Evolutionary conservation across 140 eudicot genomes (phyloP).

Genomic region (Senecio squalidus): DNA sequence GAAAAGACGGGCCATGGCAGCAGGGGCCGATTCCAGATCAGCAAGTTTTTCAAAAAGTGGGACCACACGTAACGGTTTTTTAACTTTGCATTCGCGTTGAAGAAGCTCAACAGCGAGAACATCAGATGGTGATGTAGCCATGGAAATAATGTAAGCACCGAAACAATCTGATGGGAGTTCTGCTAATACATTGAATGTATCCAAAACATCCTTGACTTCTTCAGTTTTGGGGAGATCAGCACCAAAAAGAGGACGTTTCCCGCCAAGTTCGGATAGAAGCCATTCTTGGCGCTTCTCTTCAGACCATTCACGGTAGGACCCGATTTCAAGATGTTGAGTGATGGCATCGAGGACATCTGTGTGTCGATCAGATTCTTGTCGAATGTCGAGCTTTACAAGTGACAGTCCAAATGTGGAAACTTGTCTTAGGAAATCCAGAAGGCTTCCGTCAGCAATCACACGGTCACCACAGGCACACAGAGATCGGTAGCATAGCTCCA

Average conservation of each 20-base stretch:
- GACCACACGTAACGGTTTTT: conserved; percentile 78
- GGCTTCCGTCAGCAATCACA: conserved; percentile 93
- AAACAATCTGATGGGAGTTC: conserved; percentile 96
- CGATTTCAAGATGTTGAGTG: conserved; percentile 75
- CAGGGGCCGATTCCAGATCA: conserved; percentile 91
- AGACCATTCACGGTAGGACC: conserved; percentile 94
- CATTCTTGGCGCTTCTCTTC: conserved; percentile 88
- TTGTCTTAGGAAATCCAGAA: conserved; percentile 87
- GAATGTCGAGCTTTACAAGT: conserved; percentile 80
- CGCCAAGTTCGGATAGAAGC: conserved; percentile 84
- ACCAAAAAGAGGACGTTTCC: conserved; percentile 92
- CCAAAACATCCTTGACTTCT: conserved; percentile 84
- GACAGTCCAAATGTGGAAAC: conserved; percentile 95
- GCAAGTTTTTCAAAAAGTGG: conserved; percentile 92
- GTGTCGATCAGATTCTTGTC: conserved; percentile 97
- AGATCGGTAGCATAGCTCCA: conserved; percentile 92
- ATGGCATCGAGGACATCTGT: conserved; percentile 94
- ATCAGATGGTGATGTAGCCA: conserved; percentile 96
- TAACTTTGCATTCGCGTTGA: conserved; percentile 90
- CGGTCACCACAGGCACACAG: conserved; percentile 87
- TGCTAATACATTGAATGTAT: conserved; percentile 72
- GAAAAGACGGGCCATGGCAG: conserved; percentile 94
- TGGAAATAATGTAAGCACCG: conserved; percentile 94
- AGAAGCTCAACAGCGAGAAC: conserved; percentile 95
- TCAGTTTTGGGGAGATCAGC: conserved; percentile 90